Evolutionary conservation across 768 basidiomycete genomes (phyloP), one percentile per base, ranked within the genome.

Genomic region (Lactifluus piperatus): DNA sequence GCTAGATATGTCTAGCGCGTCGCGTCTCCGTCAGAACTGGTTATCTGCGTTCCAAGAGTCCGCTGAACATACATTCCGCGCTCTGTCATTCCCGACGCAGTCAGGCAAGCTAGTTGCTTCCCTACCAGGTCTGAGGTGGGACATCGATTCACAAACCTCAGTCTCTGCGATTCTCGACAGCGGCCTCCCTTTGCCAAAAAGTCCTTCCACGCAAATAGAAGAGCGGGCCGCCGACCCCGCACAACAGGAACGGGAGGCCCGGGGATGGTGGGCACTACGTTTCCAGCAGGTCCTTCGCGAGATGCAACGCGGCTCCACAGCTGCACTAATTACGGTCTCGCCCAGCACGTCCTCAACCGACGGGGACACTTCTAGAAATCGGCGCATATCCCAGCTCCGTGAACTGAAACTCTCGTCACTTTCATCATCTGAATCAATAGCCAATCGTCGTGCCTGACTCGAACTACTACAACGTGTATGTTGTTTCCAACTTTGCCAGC

Each of bases 191-290:
- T 64, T 88, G 3, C 86, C 86, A 13, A 87, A 83, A 70, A 87
- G 86, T 64, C 88, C 88, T 11, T 89, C 86, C 0, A 73, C 81
- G 53, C 83, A 83, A 63, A 64, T 84, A 10, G 68, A 71, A 5
- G 75, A 70, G 13, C 39, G 67, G 24, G 63, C 56, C 27, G 62
- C 56, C 11, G 68, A 71, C 58, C 58, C 68, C 8, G 65, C 69
- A 11, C 72, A 75, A 41, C 73, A 74, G 51, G 88, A 88, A 62
- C 68, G 83, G 26, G 84, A 87, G 66, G 84, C 88, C 62, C 75
- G 87, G 0, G 83, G 80, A 4, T 89, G 85, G 85, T 90, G 88
- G 88, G 75, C 81, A 13, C 64, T 82, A 43, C 72, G 84, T 46
- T 86, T 88, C 63, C 81, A 81, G 64, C 78, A 84, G 62, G 79